Conservation (phyloP, 2,329 filamentous ascomycete genomes). For the Biscogniauxia sp. region DNA sequence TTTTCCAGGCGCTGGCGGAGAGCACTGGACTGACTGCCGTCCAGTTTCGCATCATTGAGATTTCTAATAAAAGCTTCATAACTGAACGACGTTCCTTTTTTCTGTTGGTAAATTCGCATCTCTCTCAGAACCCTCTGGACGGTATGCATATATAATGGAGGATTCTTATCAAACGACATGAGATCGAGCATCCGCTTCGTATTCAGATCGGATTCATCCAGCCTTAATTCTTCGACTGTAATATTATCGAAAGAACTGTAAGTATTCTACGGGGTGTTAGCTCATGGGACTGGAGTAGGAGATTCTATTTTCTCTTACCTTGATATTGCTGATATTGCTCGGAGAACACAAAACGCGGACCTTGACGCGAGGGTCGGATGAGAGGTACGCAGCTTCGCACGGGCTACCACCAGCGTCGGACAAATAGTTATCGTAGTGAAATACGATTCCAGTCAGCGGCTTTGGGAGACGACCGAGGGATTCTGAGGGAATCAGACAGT, state of each 20-base stretch:
- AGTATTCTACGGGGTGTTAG: conserved; percentile 29
- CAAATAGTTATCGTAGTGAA: conserved; percentile 61
- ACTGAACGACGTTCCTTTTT: conserved; percentile 38
- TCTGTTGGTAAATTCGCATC: conserved; percentile 48
- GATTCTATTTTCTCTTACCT: conserved; percentile 25
- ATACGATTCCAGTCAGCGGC: conserved; percentile 60
- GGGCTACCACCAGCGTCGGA: conserved; percentile 47
- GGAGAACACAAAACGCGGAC: conserved; percentile 55
- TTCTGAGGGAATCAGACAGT: conserved; percentile 48
- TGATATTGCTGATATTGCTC: conserved; percentile 46
- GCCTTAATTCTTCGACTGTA: conserved; percentile 46
- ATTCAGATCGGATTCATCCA: conserved; percentile 53
- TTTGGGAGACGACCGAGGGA: conserved; percentile 35
- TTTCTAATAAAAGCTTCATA: conserved; percentile 47
- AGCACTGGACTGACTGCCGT: conserved; percentile 48
- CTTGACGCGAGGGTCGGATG: conserved; percentile 39
- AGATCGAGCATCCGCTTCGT: conserved; percentile 57
- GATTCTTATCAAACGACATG: conserved; percentile 51
- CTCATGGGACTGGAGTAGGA: not conserved
- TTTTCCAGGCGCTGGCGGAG: conserved; percentile 60
- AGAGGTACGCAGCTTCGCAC: conserved; percentile 60
- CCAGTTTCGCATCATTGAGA: conserved; percentile 39
- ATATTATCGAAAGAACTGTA: conserved; percentile 45
- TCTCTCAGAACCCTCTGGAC: conserved; percentile 55
- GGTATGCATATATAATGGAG: conserved; percentile 59